phyloP scores from a whole-genome alignment of 805 yeast genomes.

The Metschnikowia bowlesiae region DNA sequence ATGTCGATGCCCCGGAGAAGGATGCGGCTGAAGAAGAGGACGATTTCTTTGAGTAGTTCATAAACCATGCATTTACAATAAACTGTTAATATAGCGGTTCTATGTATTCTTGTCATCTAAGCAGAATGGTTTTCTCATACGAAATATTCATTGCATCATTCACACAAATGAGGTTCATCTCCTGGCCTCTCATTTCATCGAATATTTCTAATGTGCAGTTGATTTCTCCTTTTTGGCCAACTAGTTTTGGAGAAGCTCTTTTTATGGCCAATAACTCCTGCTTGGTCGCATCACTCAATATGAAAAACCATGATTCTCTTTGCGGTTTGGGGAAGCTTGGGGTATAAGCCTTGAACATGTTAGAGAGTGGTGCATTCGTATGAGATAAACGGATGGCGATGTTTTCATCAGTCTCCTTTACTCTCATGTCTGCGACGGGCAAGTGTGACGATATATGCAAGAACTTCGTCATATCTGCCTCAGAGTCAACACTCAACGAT shows the following conservation, averaged over 20 bases:
- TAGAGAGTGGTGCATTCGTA: slow-evolving; percentile 44
- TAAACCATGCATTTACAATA: slow-evolving; percentile 4
- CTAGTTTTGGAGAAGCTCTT: slow-evolving; percentile 62
- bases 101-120: slow-evolving; percentile 1
- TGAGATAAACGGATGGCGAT: slow-evolving; percentile 50
- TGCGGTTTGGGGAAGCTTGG: slow-evolving; percentile 87
- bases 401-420: slow-evolving; percentile 34
- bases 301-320: slow-evolving; percentile 88
- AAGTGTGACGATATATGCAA: slow-evolving; percentile 48
- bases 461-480: slow-evolving; percentile 37
- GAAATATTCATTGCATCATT: slow-evolving; percentile 64
- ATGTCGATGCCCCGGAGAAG: slow-evolving; percentile 44
- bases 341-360: slow-evolving; percentile 64
- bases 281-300: slow-evolving; percentile 47
- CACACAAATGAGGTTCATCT: slow-evolving; percentile 46
- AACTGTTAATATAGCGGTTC: background rate
- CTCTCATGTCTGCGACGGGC: slow-evolving; percentile 53
- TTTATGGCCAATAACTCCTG: slow-evolving; percentile 62
- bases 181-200: slow-evolving; percentile 42
- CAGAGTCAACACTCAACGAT: slow-evolving; percentile 33
- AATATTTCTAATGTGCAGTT: slow-evolving; percentile 47
- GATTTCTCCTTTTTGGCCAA: slow-evolving; percentile 36
- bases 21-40: slow-evolving; percentile 21
- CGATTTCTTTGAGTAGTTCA: slow-evolving; percentile 25
- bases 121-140: slow-evolving; percentile 28